Conservation (phyloP, 768 basidiomycete genomes). For the Lactifluus pinguis region DNA sequence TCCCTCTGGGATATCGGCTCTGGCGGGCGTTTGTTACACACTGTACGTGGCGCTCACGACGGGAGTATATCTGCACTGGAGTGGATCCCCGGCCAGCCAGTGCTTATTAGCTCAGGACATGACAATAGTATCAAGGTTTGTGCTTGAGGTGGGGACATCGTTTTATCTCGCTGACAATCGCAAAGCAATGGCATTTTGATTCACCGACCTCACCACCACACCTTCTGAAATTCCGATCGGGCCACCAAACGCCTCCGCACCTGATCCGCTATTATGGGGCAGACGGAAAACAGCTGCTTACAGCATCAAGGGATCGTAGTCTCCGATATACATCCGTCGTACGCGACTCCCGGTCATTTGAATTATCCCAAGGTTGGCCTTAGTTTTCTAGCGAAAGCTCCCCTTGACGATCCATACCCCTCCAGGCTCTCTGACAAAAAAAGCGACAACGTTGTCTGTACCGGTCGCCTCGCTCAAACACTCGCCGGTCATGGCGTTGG, state of each 20-base stretch:
- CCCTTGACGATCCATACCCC: not conserved
- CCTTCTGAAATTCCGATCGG: constrained; percentile 84
- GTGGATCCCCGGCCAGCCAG: constrained; percentile 90
- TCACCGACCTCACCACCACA: constrained; percentile 80
- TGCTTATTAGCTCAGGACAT: constrained; percentile 82
- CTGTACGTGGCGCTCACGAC: constrained; percentile 84
- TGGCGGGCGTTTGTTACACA: constrained; percentile 73
- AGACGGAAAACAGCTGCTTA: constrained; percentile 93
- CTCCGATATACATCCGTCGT: constrained; percentile 88
- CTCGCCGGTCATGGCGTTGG: constrained; percentile 66
- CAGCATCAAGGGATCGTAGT: constrained; percentile 82
- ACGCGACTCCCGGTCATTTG: constrained; percentile 88
- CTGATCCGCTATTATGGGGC: constrained; percentile 91
- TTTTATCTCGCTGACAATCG: not conserved
- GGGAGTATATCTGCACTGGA: constrained; percentile 72
- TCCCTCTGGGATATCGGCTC: constrained; percentile 90
- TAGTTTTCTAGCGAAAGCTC: not conserved
- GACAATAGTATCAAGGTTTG: constrained; percentile 92
- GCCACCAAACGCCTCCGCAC: constrained; percentile 86
- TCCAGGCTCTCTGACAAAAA: constrained; percentile 76
- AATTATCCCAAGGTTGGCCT: constrained; percentile 78
- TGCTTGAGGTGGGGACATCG: constrained; percentile 4
- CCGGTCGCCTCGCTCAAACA: constrained; percentile 79
- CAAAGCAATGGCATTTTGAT: constrained; percentile 96
- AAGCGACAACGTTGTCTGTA: constrained; percentile 68